Evolutionary conservation across 345 rosid species (phyloP).

Genomic region (Jatropha curcas): DNA sequence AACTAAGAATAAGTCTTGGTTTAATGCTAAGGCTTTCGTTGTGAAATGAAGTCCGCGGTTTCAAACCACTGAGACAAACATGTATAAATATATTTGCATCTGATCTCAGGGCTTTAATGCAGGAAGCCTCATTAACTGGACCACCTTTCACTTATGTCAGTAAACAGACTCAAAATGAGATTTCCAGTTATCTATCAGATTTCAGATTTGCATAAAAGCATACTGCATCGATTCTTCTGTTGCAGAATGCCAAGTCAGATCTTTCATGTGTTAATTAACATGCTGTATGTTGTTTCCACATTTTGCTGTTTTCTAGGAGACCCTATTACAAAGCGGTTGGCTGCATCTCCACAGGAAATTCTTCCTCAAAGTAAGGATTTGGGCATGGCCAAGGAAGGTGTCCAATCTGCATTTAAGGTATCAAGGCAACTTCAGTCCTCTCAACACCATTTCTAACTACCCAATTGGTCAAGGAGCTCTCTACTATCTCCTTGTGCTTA

Average conservation of each 20-base stretch:
- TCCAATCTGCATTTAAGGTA: constrained; percentile 48
- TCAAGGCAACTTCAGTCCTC: background rate
- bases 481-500: background rate
- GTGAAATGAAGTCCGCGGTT: background rate
- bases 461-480: constrained; percentile 5
- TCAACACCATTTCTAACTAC: constrained; percentile 11
- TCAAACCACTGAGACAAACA: background rate
- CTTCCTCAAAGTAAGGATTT: constrained; percentile 41
- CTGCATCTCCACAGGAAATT: constrained; percentile 41
- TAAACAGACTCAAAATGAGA: background rate
- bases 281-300: background rate
- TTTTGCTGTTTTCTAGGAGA: constrained; percentile 52
- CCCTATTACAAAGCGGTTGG: constrained; percentile 63
- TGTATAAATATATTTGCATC: background rate
- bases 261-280: background rate
- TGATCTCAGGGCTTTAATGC: background rate
- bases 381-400: constrained; percentile 33
- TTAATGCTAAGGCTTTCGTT: background rate
- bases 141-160: background rate
- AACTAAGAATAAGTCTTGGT: background rate
- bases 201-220: background rate
- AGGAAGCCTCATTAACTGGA: background rate
- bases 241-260: background rate
- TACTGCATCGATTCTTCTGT: background rate
- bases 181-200: background rate